These are phyloP conservation scores for Aaosphaeria pasadenensis DNA, from an alignment of 2,329 filamentous ascomycete genomes.

Conservation along the genomic window DNA sequence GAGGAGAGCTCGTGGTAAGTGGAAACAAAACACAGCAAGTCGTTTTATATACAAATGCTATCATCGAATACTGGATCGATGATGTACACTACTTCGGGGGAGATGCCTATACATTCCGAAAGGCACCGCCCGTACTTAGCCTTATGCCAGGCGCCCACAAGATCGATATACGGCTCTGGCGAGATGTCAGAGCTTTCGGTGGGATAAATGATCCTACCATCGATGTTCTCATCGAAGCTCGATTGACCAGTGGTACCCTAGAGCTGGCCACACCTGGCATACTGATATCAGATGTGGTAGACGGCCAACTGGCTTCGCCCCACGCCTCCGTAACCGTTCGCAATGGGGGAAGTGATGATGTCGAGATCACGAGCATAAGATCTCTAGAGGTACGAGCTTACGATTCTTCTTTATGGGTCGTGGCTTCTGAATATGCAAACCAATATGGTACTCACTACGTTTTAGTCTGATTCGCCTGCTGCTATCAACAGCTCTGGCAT, in stretches of 20 bases:
- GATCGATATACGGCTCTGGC: conserved; percentile 52
- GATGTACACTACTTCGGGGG: conserved; percentile 54
- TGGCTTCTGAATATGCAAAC: not conserved
- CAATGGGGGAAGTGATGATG: conserved; percentile 40
- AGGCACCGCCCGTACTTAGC: conserved; percentile 49
- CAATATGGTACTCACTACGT: conserved; percentile 8
- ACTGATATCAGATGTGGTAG: conserved; percentile 52
- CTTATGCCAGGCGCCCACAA: conserved; percentile 50
- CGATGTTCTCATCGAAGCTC: conserved; percentile 33
- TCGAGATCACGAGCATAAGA: conserved; percentile 34
- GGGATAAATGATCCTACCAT: conserved; percentile 48
- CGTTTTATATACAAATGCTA: conserved; percentile 45
- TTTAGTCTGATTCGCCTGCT: conserved; percentile 7
- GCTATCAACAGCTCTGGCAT: conserved; percentile 4
- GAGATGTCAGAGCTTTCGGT: conserved; percentile 58
- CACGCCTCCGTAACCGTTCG: conserved; percentile 50
- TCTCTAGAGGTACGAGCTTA: conserved; percentile 25
- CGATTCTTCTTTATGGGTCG: conserved; percentile 3
- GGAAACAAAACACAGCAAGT: conserved; percentile 34
- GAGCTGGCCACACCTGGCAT: conserved; percentile 35
- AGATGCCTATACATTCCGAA: conserved; percentile 53
- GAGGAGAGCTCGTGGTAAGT: conserved; percentile 46
- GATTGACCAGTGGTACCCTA: conserved; percentile 19
- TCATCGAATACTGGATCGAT: conserved; percentile 55
- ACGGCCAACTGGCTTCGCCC: conserved; percentile 45